A percentile compares a stretch with the other conserved stretches of the same genome.
These are phyloP conservation scores for Trichosporon asahii DNA, from an alignment of 1,284 basidiomycete species.

Conservation along the genomic window DNA sequence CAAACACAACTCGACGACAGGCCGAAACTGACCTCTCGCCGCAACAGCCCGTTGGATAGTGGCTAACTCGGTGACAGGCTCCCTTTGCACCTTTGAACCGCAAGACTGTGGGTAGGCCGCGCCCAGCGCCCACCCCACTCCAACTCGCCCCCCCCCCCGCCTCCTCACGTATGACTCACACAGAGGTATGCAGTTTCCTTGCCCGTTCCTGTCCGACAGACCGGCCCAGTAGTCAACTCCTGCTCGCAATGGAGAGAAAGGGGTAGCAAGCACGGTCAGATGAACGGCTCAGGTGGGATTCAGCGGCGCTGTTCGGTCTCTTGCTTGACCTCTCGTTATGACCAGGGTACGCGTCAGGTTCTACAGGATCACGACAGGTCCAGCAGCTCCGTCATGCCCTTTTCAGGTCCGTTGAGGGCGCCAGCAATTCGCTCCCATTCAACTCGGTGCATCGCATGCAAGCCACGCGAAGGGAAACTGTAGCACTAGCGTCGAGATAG, in stretches of 20 bases:
- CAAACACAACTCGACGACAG: neutral
- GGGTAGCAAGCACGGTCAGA: neutral
- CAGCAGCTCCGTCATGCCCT: neutral
- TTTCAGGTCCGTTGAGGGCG: neutral
- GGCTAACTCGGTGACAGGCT: neutral
- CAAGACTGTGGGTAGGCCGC: neutral
- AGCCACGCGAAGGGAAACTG: neutral
- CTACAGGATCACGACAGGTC: neutral
- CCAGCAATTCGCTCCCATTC: slow-evolving; percentile 1
- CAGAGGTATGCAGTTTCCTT: neutral
- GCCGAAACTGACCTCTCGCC: neutral
- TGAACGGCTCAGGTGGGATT: neutral
- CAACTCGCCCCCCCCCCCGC: neutral
- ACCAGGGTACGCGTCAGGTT: neutral
- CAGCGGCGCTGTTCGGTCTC: neutral
- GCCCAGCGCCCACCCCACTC: neutral
- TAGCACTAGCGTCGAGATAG: neutral
- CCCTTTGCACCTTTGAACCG: neutral
- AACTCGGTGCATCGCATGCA: neutral
- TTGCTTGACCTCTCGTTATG: neutral
- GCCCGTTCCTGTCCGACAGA: neutral
- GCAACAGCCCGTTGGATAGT: neutral
- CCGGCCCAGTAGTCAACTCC: neutral
- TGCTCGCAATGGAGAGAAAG: neutral
- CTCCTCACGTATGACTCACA: too few relatives aligned